Evolutionary conservation across 2,329 filamentous ascomycete species (phyloP).

Genomic region (Xylariaceae sp.): DNA sequence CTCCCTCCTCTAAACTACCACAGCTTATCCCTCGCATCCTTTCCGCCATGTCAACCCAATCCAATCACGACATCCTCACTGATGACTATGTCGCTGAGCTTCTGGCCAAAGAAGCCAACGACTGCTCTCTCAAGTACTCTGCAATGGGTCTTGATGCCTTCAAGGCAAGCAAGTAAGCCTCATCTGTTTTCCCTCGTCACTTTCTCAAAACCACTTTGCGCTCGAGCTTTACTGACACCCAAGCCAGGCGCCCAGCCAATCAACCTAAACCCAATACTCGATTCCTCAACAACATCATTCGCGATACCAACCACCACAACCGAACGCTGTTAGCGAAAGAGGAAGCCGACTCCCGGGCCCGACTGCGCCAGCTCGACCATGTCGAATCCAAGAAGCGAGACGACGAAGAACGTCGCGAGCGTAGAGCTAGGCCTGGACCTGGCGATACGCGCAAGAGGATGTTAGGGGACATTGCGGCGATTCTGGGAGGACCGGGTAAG

Average conservation of each 20-base stretch:
- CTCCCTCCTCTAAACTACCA: background rate
- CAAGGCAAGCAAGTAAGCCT: conserved; percentile 45
- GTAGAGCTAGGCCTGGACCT: conserved; percentile 44
- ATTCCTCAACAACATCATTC: conserved; percentile 85
- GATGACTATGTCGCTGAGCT: conserved; percentile 79
- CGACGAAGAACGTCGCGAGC: conserved; percentile 29
- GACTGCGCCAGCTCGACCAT: conserved; percentile 61
- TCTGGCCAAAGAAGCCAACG: conserved; percentile 75
- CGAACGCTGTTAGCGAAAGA: conserved; percentile 81
- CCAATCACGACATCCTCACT: conserved; percentile 48
- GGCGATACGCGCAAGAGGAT: conserved; percentile 56
- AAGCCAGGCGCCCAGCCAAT: conserved; percentile 54
- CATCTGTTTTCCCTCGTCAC: background rate
- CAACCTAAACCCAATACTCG: conserved; percentile 87
- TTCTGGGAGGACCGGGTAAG: conserved; percentile 46
- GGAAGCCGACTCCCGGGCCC: conserved; percentile 70
- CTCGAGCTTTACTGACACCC: conserved; percentile 5
- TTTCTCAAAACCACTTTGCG: background rate
- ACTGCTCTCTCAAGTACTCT: conserved; percentile 71
- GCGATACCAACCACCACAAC: conserved; percentile 86
- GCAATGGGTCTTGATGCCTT: conserved; percentile 70
- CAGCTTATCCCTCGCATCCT: background rate
- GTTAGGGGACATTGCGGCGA: conserved; percentile 59
- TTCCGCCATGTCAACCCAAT: background rate
- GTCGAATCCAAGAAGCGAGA: conserved; percentile 43